These are phyloP conservation scores for Pleurotus citrinopileatus DNA, from an alignment of 768 basidiomycete genomes.

Conservation along the genomic window DNA sequence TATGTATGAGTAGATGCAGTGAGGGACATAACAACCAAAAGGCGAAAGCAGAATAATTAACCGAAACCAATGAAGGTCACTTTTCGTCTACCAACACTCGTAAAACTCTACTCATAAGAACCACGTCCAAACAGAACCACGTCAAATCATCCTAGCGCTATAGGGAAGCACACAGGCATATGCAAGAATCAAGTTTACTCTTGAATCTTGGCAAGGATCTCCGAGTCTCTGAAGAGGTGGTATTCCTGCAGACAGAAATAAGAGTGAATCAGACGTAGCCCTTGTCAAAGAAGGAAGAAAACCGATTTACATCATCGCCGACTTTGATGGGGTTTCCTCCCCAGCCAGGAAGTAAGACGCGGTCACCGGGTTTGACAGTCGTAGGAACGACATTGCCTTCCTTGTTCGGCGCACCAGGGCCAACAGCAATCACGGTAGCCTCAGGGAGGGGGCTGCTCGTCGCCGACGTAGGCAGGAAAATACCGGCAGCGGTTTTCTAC, in stretches of 20 bases:
- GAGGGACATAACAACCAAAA: neutral
- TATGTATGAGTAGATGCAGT: slow-evolving; percentile 5
- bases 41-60: slow-evolving; percentile 7
- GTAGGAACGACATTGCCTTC: slow-evolving; percentile 75
- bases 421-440: slow-evolving; percentile 93
- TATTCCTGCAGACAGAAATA: slow-evolving; percentile 65
- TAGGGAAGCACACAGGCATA: neutral
- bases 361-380: slow-evolving; percentile 83
- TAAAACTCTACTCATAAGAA: neutral
- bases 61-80: slow-evolving; percentile 7
- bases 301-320: slow-evolving; percentile 81
- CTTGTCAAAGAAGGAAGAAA: neutral
- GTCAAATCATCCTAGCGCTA: neutral
- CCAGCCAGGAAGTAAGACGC: slow-evolving; percentile 93
- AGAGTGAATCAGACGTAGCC: neutral
- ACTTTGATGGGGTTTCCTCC: slow-evolving; percentile 96
- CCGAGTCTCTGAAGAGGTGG: slow-evolving; percentile 89
- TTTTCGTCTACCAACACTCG: neutral
- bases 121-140: neutral
- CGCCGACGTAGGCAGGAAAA: slow-evolving; percentile 92
- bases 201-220: slow-evolving; percentile 95
- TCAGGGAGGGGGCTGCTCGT: slow-evolving; percentile 89
- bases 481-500: slow-evolving; percentile 96
- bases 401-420: slow-evolving; percentile 92
- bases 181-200: slow-evolving; percentile 51